Evolutionary conservation across 441 rosid genomes (phyloP), one percentile per base, ranked within the genome.

Genomic region (Populus hybrid): DNA sequence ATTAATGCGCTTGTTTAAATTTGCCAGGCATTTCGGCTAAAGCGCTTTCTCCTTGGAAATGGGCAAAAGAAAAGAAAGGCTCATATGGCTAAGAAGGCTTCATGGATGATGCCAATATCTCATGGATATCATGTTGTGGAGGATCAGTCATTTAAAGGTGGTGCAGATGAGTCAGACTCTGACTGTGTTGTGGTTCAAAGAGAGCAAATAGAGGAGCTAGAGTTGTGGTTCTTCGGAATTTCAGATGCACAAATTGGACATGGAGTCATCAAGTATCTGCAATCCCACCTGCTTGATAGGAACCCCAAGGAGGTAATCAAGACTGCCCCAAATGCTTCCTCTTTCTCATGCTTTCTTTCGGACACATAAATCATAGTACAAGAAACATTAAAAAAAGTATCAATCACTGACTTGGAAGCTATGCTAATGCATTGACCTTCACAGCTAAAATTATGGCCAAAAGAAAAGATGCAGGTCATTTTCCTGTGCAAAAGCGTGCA

Each of bases 201-300:
- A 82, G 94, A 92, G 80, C 90, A 86, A 72, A 80, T 86, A 42
- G 86, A 88, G 67, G 90, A 88, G 72, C 74, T 84, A 16, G 97
- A 92, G 82, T 26, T 92, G 70, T 89, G 97, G 94, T 79, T 88
- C 9, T 94, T 92, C 18, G 95, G 92, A 59, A 84, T 89, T n/a
- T 89, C 84, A 0, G 88, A 89, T 81, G 75, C 80, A 46, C 83
- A 67, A 50, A 79, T 83, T 42, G 93, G 94, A 3, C 89, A 89
- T 67, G 84, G 82, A 69, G 81, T 89, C 73, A 74, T 85, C 73
- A 88, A 87, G 72, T 85, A 84, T 67, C 77, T 93, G 75, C 97
- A 93, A 34, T 86, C 87, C 67, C 91, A 90, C 84, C 78, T 93
- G 28, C 88, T 91, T 79, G 84, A 82, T 73, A 88, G 81, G 74